Evolutionary conservation across 2,329 filamentous ascomycete genomes (phyloP), one percentile per base, ranked within the genome.

Genomic region (Ophiocordyceps robertsii): DNA sequence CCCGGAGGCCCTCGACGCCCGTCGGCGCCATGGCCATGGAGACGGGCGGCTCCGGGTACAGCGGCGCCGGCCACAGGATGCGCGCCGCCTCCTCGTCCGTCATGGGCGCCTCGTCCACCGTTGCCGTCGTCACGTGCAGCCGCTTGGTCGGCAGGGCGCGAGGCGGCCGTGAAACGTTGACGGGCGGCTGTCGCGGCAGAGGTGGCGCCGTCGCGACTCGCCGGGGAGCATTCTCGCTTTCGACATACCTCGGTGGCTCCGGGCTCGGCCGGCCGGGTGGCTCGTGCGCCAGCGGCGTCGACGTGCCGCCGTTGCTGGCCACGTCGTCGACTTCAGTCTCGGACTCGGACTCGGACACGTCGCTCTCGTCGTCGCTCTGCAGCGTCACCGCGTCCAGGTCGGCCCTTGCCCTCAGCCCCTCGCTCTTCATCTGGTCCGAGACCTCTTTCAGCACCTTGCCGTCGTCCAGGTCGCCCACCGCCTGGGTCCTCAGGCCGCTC

Each of bases 1-100:
- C 65, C 4, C 60, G 60, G 11, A 53, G 45, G 0, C 53, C 58
- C 21, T 58, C 53, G 13, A 52, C 38, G 6, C 46, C 50, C 3
- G 46, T 43, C 3, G 50, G 44, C 0, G 47, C 41, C 1, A 37
- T 35, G 12, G 47, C 40, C 1, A 35, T 35, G 10, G 43, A 35
- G 0, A 47, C 27, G 32, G 44, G 37, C 24, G 48, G 35, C 12
- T 40, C 9, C 33, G 49, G 32, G 1, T 56, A 47, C 1, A 47
- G 44, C 3, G 51, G 46, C 5, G 63, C 59, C 1, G 62, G 61
- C 64, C 64, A 66, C 1, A 67, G 47, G 16, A 67, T 66, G 30
- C 56, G 53, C 2, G 51, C 51, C 3, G 63, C 64, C 40, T 66
- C 62, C 32, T 66, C 63, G 3, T 60, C 58, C 4, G 64, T 66